Conservation (phyloP, 2,329 filamentous ascomycete species). For the Ophiostoma montium region DNA sequence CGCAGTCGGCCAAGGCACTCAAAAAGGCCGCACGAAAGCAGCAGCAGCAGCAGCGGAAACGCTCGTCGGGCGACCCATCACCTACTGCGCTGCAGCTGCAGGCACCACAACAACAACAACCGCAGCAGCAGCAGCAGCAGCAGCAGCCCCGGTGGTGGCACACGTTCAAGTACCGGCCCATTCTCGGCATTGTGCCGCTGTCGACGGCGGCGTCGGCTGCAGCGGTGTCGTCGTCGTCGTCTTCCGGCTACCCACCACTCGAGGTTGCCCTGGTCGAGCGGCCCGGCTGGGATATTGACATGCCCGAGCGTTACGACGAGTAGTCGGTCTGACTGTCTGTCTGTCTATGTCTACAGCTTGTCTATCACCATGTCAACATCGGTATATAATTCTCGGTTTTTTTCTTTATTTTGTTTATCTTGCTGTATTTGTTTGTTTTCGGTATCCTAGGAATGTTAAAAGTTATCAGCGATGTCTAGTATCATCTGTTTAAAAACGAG, state of each 20-base stretch:
- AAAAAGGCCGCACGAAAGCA: neutral
- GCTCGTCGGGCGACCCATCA: neutral
- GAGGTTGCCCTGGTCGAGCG: slow-evolving; percentile 85
- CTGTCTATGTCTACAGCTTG: no score
- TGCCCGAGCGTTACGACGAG: slow-evolving; percentile 50
- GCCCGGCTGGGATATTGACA: slow-evolving; percentile 68
- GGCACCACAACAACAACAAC: neutral
- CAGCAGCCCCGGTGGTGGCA: slow-evolving; percentile 47
- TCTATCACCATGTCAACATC: no score
- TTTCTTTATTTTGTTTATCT: neutral
- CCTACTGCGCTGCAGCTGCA: slow-evolving; percentile 1
- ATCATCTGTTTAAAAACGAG: no score
- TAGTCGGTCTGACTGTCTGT: neutral
- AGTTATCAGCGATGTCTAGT: no score
- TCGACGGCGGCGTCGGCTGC: slow-evolving; percentile 8
- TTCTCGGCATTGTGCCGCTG: slow-evolving; percentile 55
- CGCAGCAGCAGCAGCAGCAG: neutral
- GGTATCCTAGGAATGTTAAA: neutral
- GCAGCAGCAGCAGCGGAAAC: neutral
- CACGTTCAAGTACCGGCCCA: slow-evolving; percentile 88
- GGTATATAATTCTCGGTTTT: neutral
- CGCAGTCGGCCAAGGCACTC: neutral
- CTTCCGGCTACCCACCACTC: slow-evolving; percentile 22
- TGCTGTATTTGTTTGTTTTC: neutral
- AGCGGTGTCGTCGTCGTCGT: neutral